Evolutionary conservation across 2,329 filamentous ascomycete species (phyloP).

Genomic region (Myriosclerotinia duriaeana): DNA sequence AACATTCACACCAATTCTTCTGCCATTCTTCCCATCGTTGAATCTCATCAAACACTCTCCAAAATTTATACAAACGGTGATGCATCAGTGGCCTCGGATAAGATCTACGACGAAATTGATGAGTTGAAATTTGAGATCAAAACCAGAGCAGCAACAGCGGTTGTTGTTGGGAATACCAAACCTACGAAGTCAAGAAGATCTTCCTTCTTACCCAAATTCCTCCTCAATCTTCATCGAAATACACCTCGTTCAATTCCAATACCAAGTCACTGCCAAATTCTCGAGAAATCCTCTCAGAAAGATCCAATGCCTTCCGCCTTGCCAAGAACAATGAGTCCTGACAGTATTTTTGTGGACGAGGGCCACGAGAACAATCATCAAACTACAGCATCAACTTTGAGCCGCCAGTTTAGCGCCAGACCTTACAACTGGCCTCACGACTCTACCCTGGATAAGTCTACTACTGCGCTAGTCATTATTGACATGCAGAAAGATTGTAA

Average conservation of each 20-base stretch:
- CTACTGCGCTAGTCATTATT: constrained; percentile 53
- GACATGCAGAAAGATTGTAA: constrained; percentile 57
- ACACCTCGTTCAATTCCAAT: not conserved
- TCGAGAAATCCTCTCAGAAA: not conserved
- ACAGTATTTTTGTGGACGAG: not conserved
- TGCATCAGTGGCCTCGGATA: constrained; percentile 8
- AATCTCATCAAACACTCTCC: constrained; percentile 3
- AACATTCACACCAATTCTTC: not conserved
- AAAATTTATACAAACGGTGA: constrained; percentile 10
- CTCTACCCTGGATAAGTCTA: constrained; percentile 42
- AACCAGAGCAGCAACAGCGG: constrained; percentile 1
- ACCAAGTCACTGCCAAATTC: not conserved
- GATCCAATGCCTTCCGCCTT: not conserved
- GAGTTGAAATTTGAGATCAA: constrained; percentile 20
- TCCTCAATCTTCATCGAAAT: constrained; percentile 16
- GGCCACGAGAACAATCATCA: not conserved
- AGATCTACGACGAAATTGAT: constrained; percentile 21
- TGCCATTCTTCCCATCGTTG: constrained; percentile 4
- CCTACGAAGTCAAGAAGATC: not conserved
- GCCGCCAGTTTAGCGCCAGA: constrained; percentile 23
- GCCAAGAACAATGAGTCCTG: not conserved
- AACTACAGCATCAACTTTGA: constrained; percentile 25
- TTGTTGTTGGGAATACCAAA: not conserved
- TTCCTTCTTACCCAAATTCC: not conserved
- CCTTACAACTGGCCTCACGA: constrained; percentile 47